Percentiles rank a stretch among this genome's conserved stretches.
Conservation (phyloP, 202 grass and related monocot species). For the Dendrocalamus latiflorus region DNA sequence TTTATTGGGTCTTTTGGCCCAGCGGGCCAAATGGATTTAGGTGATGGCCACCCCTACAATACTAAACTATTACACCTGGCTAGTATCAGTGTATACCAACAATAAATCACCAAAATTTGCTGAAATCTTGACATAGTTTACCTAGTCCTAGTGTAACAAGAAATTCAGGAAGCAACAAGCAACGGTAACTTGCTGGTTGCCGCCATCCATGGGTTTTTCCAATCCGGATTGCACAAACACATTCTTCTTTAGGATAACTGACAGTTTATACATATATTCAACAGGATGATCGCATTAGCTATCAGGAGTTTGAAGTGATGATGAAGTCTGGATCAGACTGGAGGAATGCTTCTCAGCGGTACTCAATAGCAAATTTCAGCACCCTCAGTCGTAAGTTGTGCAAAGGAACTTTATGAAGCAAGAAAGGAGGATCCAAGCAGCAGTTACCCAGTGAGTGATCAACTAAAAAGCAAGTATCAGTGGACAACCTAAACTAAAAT, state of each 20-base stretch:
- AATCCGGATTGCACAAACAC: not conserved
- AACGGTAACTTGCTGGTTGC: not conserved
- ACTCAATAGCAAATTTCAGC: conserved; percentile 53
- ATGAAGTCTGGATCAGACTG: conserved; percentile 88
- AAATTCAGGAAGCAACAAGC: conserved; percentile 6
- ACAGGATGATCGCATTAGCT: conserved; percentile 92
- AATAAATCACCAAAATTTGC: not conserved
- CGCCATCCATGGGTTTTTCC: not conserved
- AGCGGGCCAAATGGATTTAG: too few relatives aligned
- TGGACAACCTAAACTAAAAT: conserved; percentile 22
- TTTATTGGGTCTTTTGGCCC: too few relatives aligned
- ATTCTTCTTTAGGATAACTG: conserved; percentile 14
- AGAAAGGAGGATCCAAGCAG: conserved; percentile 30
- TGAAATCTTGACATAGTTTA: conserved; percentile 8
- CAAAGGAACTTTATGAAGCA: conserved; percentile 42
- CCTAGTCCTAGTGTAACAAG: not conserved
- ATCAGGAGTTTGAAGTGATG: conserved; percentile 80
- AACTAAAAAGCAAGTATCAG: conserved; percentile 24
- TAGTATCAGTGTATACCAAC: not conserved
- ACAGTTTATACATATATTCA: conserved; percentile 38
- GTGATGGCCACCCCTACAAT: too few relatives aligned
- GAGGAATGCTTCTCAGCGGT: conserved; percentile 68
- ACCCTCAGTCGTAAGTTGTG: conserved; percentile 63
- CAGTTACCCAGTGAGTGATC: conserved; percentile 14
- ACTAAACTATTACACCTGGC: not conserved